These are phyloP conservation scores for Mycena capillaripes DNA, from an alignment of 768 basidiomycete species.

Conservation along the genomic window DNA sequence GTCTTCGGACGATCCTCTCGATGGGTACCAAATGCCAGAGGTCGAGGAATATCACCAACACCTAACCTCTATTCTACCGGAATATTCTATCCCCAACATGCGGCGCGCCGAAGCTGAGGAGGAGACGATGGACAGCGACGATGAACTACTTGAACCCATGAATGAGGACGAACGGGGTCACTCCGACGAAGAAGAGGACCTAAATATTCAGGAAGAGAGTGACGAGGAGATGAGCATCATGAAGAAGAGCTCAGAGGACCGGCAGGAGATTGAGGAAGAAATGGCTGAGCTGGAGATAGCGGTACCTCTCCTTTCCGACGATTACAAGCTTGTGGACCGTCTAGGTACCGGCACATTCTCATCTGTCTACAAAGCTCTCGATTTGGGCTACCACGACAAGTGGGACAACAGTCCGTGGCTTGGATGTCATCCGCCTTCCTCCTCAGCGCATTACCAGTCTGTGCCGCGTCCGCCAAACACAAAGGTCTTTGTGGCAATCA, in stretches of 20 bases:
- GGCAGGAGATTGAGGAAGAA: slow-evolving; percentile 80
- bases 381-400: slow-evolving; percentile 78
- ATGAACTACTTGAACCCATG: slow-evolving; percentile 48
- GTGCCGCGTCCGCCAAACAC: slow-evolving; percentile 53
- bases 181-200: slow-evolving; percentile 50
- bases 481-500: slow-evolving; percentile 91
- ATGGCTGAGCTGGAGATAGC: slow-evolving; percentile 77
- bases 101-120: slow-evolving; percentile 51
- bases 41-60: slow-evolving; percentile 66
- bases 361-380: slow-evolving; percentile 98
- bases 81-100: slow-evolving; percentile 28
- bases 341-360: slow-evolving; percentile 99
- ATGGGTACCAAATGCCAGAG: slow-evolving; percentile 53
- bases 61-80: slow-evolving; percentile 59
- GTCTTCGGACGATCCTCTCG: slow-evolving; percentile 68
- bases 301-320: slow-evolving; percentile 73
- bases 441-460: slow-evolving; percentile 78
- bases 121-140: slow-evolving; percentile 66
- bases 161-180: slow-evolving; percentile 46
- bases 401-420: slow-evolving; percentile 86
- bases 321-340: slow-evolving; percentile 89
- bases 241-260: slow-evolving; percentile 75
- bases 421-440: slow-evolving; percentile 70
- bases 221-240: slow-evolving; percentile 75
- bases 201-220: slow-evolving; percentile 52